A percentile compares a stretch with the other conserved stretches of the same genome.
Evolutionary conservation across 2,329 filamentous ascomycete genomes (phyloP).

Genomic region (Cladosporium sp.): DNA sequence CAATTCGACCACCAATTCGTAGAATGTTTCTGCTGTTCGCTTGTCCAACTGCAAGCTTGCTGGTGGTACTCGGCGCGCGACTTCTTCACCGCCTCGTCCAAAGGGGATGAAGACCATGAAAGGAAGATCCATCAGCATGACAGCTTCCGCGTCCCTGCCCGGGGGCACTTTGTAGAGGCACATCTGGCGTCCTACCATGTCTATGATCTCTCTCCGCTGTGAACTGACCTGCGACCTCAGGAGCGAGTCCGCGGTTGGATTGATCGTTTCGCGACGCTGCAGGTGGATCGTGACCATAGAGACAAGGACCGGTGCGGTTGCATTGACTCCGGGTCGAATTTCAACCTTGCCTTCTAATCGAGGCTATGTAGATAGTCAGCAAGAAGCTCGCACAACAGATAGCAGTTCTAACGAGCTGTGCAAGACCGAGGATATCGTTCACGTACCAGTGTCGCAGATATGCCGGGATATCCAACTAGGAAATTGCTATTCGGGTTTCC

Average conservation of each 20-base stretch:
- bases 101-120: slow-evolving; percentile 98
- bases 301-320: slow-evolving; percentile 81
- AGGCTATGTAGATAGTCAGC: slow-evolving; percentile 51
- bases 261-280: slow-evolving; percentile 90
- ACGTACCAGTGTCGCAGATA: slow-evolving; percentile 90
- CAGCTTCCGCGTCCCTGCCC: slow-evolving; percentile 77
- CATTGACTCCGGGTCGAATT: slow-evolving; percentile 78
- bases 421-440: background rate
- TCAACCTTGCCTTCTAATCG: slow-evolving; percentile 97
- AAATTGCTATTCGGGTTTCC: slow-evolving; percentile 96
- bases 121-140: slow-evolving; percentile 92
- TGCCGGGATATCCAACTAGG: slow-evolving; percentile 92
- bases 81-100: slow-evolving; percentile 82
- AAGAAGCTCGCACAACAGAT: background rate
- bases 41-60: slow-evolving; percentile 85
- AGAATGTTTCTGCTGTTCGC: slow-evolving; percentile 92
- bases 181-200: slow-evolving; percentile 94
- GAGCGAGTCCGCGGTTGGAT: slow-evolving; percentile 89
- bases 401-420: no score
- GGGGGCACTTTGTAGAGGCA: slow-evolving; percentile 80
- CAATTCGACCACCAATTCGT: slow-evolving; percentile 92
- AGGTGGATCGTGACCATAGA: slow-evolving; percentile 92
- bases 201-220: slow-evolving; percentile 80
- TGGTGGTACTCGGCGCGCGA: slow-evolving; percentile 81
- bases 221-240: slow-evolving; percentile 80